These are phyloP conservation scores for Fusarium verticillioides DNA, from an alignment of 2,329 filamentous ascomycete genomes.

Conservation along the genomic window DNA sequence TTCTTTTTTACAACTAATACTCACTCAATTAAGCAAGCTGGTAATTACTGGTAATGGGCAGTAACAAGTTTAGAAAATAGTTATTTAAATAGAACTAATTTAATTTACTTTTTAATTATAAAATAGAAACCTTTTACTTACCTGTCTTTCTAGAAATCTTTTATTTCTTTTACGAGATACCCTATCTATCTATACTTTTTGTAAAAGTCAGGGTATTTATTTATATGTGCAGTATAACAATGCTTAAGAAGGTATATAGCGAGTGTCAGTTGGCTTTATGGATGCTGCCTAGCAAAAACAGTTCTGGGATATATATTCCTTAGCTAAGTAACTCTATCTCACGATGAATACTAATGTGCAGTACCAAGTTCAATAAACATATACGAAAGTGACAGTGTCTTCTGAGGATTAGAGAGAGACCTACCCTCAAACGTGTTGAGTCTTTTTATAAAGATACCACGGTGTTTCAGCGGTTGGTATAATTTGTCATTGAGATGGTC, in stretches of 20 bases:
- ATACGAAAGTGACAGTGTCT: not conserved
- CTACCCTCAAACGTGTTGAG: not conserved
- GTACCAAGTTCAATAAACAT: not conserved
- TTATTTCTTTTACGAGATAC: accelerated
- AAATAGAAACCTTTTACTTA: not conserved
- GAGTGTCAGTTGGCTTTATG: too few species aligned
- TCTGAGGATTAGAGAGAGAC: not conserved
- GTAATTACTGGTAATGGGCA: not conserved
- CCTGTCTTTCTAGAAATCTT: not conserved
- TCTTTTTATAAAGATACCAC: not conserved
- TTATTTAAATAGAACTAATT: not conserved
- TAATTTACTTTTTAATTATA: not conserved
- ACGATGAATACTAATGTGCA: not conserved
- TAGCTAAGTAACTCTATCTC: not conserved
- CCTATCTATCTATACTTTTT: too few species aligned
- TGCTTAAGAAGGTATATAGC: too few species aligned
- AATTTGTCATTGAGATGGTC: not conserved
- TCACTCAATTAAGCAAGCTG: too few species aligned
- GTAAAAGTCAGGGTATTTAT: not conserved
- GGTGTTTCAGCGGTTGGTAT: not conserved
- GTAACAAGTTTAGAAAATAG: not conserved
- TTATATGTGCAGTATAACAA: not conserved
- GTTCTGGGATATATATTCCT: not conserved
- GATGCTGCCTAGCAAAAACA: not conserved
- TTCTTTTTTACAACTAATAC: not conserved